These are phyloP conservation scores for Pestalotiopsis sp. DNA, from an alignment of 2,329 filamentous ascomycete species.

Conservation along the genomic window DNA sequence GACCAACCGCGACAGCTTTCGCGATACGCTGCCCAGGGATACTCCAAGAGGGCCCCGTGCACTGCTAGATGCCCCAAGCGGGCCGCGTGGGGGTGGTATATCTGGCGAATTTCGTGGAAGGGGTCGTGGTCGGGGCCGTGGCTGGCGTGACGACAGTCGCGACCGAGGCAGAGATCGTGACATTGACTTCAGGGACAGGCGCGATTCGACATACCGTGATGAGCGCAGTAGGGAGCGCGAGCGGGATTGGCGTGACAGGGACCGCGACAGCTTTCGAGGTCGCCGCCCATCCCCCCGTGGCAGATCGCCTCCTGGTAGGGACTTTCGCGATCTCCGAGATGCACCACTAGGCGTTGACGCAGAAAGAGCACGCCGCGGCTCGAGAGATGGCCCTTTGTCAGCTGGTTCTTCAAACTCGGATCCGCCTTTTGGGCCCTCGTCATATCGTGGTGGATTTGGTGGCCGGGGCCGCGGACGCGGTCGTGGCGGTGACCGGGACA, in stretches of 20 bases:
- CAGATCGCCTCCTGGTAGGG: conserved; percentile 66
- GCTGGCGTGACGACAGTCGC: conserved; percentile 65
- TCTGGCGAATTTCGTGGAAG: conserved; percentile 65
- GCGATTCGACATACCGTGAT: conserved; percentile 55
- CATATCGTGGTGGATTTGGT: conserved; percentile 59
- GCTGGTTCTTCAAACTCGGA: conserved; percentile 74
- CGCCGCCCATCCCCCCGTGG: conserved; percentile 63
- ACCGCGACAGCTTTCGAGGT: conserved; percentile 57
- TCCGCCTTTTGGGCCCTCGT: conserved; percentile 57
- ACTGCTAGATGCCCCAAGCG: conserved; percentile 69
- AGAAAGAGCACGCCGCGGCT: conserved; percentile 68
- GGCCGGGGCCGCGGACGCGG: conserved; percentile 56
- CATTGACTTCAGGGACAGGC: conserved; percentile 59
- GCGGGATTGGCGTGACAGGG: conserved; percentile 52
- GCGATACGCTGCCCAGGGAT: conserved; percentile 63
- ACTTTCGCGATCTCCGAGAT: conserved; percentile 63
- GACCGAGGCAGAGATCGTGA: conserved; percentile 64
- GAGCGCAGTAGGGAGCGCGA: conserved; percentile 63
- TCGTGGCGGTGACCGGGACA: conserved; percentile 52
- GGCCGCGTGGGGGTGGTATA: conserved; percentile 69
- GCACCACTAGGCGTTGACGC: conserved; percentile 66
- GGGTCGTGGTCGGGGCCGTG: conserved; percentile 54
- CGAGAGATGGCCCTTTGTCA: conserved; percentile 73
- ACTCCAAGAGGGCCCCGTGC: conserved; percentile 83
- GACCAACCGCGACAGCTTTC: conserved; percentile 59